phyloP scores from a whole-genome alignment of 441 rosid genomes.

The Mallotus repandus region DNA sequence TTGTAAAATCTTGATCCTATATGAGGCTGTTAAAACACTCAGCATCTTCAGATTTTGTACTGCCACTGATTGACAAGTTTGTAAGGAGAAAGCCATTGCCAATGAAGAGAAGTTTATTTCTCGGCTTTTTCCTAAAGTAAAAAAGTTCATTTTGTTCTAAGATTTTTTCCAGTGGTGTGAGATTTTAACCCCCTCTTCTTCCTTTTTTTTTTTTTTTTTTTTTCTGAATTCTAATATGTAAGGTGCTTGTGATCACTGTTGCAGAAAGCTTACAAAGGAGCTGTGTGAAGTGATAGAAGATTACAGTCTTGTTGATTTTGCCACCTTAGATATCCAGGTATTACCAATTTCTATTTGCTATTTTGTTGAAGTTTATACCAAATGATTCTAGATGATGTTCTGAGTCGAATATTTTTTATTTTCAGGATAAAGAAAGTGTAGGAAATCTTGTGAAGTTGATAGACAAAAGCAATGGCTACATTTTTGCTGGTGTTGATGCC shows the following conservation, averaged over 20 bases:
- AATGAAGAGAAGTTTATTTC: background rate
- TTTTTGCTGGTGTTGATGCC: slow-evolving; percentile 72
- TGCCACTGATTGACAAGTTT: background rate
- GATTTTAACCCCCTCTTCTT: background rate
- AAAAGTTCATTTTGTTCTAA: background rate
- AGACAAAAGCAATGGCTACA: slow-evolving; percentile 84
- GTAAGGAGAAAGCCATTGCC: background rate
- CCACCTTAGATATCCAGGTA: slow-evolving; percentile 93
- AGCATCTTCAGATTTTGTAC: background rate
- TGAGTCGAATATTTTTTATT: slow-evolving; percentile 9
- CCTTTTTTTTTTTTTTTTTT: background rate
- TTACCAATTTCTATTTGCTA: slow-evolving; percentile 17
- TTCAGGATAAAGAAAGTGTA: slow-evolving; percentile 87
- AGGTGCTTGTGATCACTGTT: slow-evolving; percentile 8
- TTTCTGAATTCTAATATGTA: background rate
- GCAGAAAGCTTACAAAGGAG: slow-evolving; percentile 88
- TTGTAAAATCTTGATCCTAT: background rate
- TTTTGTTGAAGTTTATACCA: slow-evolving; percentile 14
- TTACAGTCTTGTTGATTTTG: slow-evolving; percentile 68
- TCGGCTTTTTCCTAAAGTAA: background rate
- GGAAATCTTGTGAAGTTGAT: slow-evolving; percentile 78
- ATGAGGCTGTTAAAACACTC: background rate
- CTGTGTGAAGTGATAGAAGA: slow-evolving; percentile 76
- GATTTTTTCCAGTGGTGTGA: background rate
- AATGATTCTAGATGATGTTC: slow-evolving; percentile 14